Conservation (phyloP, 495 filamentous ascomycete species). For the Hypoxylon lienhwacheense region DNA sequence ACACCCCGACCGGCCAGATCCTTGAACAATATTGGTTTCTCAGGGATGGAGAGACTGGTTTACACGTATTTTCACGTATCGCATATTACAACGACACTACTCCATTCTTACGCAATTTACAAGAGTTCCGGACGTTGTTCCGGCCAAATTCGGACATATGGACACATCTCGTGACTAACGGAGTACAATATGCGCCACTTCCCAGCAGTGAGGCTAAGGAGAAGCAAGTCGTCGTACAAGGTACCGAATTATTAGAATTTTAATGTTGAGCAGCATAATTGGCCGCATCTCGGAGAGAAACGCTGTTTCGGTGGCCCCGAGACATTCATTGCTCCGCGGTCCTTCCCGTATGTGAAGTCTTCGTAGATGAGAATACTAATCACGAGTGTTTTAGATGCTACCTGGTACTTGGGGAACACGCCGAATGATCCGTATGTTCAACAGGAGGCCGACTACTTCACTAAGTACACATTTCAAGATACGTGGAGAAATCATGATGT, state of each 20-base stretch:
- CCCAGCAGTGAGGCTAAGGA: conserved; percentile 49
- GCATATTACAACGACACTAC: conserved; percentile 58
- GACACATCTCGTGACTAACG: conserved; percentile 58
- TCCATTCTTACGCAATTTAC: conserved; percentile 57
- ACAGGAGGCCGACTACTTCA: conserved; percentile 60
- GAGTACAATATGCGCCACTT: conserved; percentile 53
- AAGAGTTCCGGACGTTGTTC: conserved; percentile 58
- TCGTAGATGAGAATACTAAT: conserved; percentile 17
- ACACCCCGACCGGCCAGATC: conserved; percentile 52
- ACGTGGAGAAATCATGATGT: conserved; percentile 56
- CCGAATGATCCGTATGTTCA: conserved; percentile 55
- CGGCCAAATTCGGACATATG: conserved; percentile 57
- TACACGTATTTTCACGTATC: conserved; percentile 58
- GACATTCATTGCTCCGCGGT: conserved; percentile 8
- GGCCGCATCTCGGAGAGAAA: conserved; percentile 12
- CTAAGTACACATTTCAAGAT: conserved; percentile 60
- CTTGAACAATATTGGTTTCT: conserved; percentile 63
- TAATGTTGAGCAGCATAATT: conserved; percentile 12
- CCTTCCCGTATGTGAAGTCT: conserved; percentile 2
- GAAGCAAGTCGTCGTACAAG: conserved; percentile 50
- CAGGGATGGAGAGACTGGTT: conserved; percentile 57
- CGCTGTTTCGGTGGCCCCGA: conserved; percentile 17
- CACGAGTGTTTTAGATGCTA: conserved; percentile 50
- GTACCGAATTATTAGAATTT: conserved; percentile 16
- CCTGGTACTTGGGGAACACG: conserved; percentile 59